Evolutionary conservation across 2,329 filamentous ascomycete species (phyloP), one percentile per base, ranked within the genome.

Genomic region (Clonostachys rosea): DNA sequence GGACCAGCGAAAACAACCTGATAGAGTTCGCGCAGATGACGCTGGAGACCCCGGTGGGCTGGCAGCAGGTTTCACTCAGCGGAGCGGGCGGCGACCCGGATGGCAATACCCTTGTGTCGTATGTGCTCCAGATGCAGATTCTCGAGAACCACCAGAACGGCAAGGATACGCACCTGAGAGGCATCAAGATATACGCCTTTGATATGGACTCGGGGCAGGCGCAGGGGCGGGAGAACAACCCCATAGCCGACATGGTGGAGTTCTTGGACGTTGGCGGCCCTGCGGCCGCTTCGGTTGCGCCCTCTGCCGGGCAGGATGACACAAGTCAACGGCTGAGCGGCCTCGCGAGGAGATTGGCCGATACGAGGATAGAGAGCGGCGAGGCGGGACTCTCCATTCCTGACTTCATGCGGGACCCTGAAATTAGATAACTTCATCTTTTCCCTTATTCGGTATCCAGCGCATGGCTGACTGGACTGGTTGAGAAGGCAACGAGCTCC

Each of bases 141-240:
- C 79, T 92, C 45, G 94, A 97, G 70, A 99, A 99, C 61, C 94
- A 99, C 65, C 94, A 99, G 69, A 99, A 99, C 64, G 94, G 94
- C 53, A 99, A 99, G 65, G 94, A 99, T 64, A 99, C 94, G n/a
- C 94, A 99, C 73, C 79, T 99, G 20, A 80, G 94, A 14, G 92
- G 91, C 3, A 79, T 99, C 65, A 95, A 96, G 70, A 86, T 97
- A 10, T 99, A 82, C 54, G 79, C 79, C 2, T 68, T 79, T 16
- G 76, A 79, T 51, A 68, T 72, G 30, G 77, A 79, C 50, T 60
- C 63, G 7, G 68, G 71, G 12, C 68, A 67, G 14, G 68, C 64
- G 5, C 64, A 67, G 13, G 69, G 65, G 5, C 61, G 63, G 3
- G 62, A 68, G 44, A 69, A 65, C 20, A 62, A 57, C 44, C 56